These are phyloP conservation scores for Melanomma pulvis-pyrius DNA, from an alignment of 495 filamentous ascomycete genomes.

Conservation along the genomic window DNA sequence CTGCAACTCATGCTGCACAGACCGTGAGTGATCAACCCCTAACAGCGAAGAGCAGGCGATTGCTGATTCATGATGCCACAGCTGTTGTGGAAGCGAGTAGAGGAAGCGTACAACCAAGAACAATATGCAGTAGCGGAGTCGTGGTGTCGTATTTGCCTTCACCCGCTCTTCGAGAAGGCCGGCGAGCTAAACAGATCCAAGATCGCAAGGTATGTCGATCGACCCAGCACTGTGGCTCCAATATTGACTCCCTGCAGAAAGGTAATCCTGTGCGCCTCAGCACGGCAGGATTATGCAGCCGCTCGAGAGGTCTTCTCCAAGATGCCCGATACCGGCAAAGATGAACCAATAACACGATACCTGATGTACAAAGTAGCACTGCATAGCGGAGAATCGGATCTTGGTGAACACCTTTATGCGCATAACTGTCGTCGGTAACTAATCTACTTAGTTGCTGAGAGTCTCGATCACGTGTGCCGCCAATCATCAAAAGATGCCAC, in stretches of 20 bases:
- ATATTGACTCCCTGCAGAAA: constrained; percentile 57
- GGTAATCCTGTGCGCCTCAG: constrained; percentile 66
- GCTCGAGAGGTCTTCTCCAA: constrained; percentile 59
- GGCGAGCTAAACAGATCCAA: constrained; percentile 66
- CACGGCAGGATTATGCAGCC: constrained; percentile 54
- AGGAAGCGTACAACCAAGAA: constrained; percentile 56
- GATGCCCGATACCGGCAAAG: constrained; percentile 61
- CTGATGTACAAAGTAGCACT: constrained; percentile 76
- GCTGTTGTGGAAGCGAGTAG: constrained; percentile 78
- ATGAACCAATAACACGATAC: constrained; percentile 67
- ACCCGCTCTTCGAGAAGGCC: constrained; percentile 64
- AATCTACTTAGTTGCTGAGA: constrained; percentile 52
- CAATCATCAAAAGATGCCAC: constrained; percentile 54
- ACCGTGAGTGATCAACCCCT: constrained; percentile 41
- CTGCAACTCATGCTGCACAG: constrained; percentile 70
- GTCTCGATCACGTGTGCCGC: constrained; percentile 57
- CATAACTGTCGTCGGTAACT: neutral
- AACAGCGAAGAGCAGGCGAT: neutral
- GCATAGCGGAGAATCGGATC: constrained; percentile 56
- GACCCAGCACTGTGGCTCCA: neutral
- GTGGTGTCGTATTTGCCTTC: constrained; percentile 75
- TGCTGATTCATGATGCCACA: constrained; percentile 40
- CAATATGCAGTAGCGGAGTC: constrained; percentile 59
- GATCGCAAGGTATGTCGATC: constrained; percentile 62
- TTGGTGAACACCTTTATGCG: constrained; percentile 48